Evolutionary conservation across 805 yeast genomes (phyloP).

Genomic region (Cyberlindnera misumaiensis): DNA sequence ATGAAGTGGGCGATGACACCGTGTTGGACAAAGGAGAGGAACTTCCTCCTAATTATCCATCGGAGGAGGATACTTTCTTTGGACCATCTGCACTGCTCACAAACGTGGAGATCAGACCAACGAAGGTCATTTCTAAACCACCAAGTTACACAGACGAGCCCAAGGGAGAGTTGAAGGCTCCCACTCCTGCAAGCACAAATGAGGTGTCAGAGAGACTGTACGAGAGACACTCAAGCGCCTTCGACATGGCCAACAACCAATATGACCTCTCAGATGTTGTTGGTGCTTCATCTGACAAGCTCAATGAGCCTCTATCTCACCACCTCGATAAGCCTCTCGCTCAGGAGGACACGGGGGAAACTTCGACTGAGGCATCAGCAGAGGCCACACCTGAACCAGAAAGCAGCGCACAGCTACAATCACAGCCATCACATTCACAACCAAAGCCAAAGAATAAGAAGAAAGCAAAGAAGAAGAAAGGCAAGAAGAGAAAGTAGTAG

Average conservation of each 20-base stretch:
- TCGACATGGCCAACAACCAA: slow-evolving; percentile 26
- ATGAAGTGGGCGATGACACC: slow-evolving; percentile 37
- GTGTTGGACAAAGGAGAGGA: slow-evolving; percentile 67
- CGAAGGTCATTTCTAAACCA: slow-evolving; percentile 13
- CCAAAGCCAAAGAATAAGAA: slow-evolving; percentile 9
- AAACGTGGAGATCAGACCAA: slow-evolving; percentile 1
- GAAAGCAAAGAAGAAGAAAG: slow-evolving; percentile 8
- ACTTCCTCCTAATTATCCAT: slow-evolving; percentile 65
- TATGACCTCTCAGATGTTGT: slow-evolving; percentile 8
- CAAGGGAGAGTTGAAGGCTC: slow-evolving; percentile 8
- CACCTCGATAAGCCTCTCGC: too few species aligned
- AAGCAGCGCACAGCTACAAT: not conserved
- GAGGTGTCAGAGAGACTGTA: slow-evolving; percentile 19
- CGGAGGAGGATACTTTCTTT: slow-evolving; percentile 55
- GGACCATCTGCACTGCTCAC: slow-evolving; percentile 32
- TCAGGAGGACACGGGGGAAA: too few species aligned
- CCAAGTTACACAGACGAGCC: slow-evolving; percentile 24
- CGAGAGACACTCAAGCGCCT: slow-evolving; percentile 28
- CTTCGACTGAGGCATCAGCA: slow-evolving; percentile 1
- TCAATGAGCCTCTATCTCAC: too few species aligned
- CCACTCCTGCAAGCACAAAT: slow-evolving; percentile 4
- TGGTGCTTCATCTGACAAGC: too few species aligned
- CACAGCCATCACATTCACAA: not conserved
- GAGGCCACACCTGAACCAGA: slow-evolving; percentile 7
- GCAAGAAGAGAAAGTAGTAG: slow-evolving; percentile 3